Percentiles rank a stretch among this genome's conserved stretches.
phyloP scores from a whole-genome alignment of 164 flowering plant species.

The Santalum album region DNA sequence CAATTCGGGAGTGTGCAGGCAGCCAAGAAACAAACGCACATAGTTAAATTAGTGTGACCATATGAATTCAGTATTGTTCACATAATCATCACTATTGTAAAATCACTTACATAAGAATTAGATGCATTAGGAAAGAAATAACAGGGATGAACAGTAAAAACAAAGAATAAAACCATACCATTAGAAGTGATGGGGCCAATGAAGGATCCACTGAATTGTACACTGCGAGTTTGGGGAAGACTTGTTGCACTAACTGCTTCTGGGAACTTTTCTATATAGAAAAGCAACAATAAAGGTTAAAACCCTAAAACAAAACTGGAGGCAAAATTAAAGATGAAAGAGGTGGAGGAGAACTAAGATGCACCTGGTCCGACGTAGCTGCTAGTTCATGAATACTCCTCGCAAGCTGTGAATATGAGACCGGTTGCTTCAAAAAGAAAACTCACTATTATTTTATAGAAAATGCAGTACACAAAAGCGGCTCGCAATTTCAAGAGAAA shows the following conservation, averaged over 20 bases:
- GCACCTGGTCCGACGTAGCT: conserved; percentile 89
- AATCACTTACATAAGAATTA: too few species aligned
- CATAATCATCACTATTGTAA: too few species aligned
- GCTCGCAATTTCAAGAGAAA: background rate
- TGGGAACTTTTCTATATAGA: conserved; percentile 72
- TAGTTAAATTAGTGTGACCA: too few species aligned
- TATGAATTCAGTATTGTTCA: too few species aligned
- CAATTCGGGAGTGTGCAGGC: too few species aligned
- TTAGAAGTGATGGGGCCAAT: conserved; percentile 93
- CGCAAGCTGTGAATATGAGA: conserved; percentile 91
- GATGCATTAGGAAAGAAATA: background rate
- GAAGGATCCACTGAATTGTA: conserved; percentile 99
- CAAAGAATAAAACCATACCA: conserved; percentile 39
- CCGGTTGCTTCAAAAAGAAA: conserved; percentile 45
- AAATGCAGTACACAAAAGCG: background rate
- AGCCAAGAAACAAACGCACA: too few species aligned
- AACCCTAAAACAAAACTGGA: background rate
- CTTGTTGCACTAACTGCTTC: conserved; percentile 82
- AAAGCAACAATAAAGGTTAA: conserved; percentile 2
- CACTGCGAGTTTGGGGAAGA: conserved; percentile 96
- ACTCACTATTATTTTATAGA: background rate
- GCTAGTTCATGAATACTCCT: conserved; percentile 97
- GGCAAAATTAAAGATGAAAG: background rate
- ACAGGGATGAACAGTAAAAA: background rate
- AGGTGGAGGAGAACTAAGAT: conserved; percentile 3